Base-by-base conservation (phyloP, 163 green algal genomes). In the Chloromonas sp. region DNA sequence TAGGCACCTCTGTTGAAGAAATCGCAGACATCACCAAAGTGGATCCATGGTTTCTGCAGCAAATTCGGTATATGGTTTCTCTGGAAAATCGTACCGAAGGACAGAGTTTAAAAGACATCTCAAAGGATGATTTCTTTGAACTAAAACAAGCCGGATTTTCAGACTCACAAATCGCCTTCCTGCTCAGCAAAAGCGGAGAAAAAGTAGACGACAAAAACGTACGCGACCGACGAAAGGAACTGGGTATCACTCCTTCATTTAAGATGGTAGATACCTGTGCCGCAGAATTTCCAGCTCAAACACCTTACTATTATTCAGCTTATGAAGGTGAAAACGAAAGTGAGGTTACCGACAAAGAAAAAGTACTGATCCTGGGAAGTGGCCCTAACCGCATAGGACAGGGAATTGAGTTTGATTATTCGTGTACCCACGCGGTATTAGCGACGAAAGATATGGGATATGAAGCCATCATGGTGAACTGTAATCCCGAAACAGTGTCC, bases 381-480 rank as follows among this genome's bases (percentile, higher is more conserved):
- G 97, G 97, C 0, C 97, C 97, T 83, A 99, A 99, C 93, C 93
- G 97, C 85, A 99, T 99, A 84, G 97, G 97, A 60, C 97, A 99
- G 93, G 97, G 97, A 77, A 99, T 99, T 82, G 97, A 99, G 91
- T 99, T 99, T 82, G 97, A 99, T 91, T 99, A 99, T 94, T 99
- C 97, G 95, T 99, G 97, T 93, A 98, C 95, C 90, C 97, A 99
- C 84, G 97, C 97, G 2, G 97, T 95, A 1, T 99, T 98, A 88
- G 90, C 95, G 1, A 93, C 99, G 77, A 87, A 91, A 60, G 91
- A 93, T 5, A 92, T 89, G 79, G 96, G 96, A 58, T 99, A 94
- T 88, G 97, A 99, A 88, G 99, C 97, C 60, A 98, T 99, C 92
- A 99, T 99, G 97, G 97, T 99, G 95, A 99, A 99, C 92, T 96